phyloP scores from a whole-genome alignment of 257 asterid species.

The Plantago major region DNA sequence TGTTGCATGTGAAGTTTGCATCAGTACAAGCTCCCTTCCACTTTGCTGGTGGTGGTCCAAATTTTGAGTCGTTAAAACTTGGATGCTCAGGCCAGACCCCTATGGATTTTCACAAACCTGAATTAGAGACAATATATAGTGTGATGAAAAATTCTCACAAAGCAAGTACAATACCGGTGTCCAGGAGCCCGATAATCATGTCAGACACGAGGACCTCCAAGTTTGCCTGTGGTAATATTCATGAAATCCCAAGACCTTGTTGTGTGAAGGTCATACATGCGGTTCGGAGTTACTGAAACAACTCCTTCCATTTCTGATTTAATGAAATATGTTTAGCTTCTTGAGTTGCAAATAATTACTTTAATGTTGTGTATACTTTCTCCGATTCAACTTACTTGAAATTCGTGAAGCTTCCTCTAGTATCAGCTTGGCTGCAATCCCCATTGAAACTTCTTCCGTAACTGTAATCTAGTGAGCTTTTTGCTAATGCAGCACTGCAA shows the following conservation, averaged over 20 bases:
- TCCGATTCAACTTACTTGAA: slow-evolving; percentile 21
- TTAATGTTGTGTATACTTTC: not conserved
- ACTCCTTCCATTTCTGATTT: slow-evolving; percentile 50
- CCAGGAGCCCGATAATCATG: slow-evolving; percentile 34
- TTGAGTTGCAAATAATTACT: not conserved
- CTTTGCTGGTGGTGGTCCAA: slow-evolving; percentile 49
- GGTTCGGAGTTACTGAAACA: slow-evolving; percentile 34
- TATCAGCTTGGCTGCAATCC: slow-evolving; percentile 56
- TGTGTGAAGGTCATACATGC: slow-evolving; percentile 23
- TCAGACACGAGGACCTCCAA: slow-evolving; percentile 26
- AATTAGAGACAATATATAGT: not conserved
- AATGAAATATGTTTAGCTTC: not conserved
- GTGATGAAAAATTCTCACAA: not conserved
- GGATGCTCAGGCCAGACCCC: slow-evolving; percentile 71
- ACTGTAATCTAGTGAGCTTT: slow-evolving; percentile 38
- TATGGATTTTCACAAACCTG: not conserved
- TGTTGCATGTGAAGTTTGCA: slow-evolving; percentile 61
- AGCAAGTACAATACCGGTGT: slow-evolving; percentile 22
- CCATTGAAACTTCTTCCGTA: slow-evolving; percentile 57
- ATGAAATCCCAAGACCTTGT: slow-evolving; percentile 42
- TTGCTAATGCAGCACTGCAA: slow-evolving; percentile 36
- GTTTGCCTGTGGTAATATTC: slow-evolving; percentile 17
- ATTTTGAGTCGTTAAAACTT: slow-evolving; percentile 43
- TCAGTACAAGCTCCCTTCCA: slow-evolving; percentile 53
- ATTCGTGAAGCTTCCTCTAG: slow-evolving; percentile 31